Evolutionary conservation across 345 rosid species (phyloP).

Genomic region (Eutrema heterophyllum): DNA sequence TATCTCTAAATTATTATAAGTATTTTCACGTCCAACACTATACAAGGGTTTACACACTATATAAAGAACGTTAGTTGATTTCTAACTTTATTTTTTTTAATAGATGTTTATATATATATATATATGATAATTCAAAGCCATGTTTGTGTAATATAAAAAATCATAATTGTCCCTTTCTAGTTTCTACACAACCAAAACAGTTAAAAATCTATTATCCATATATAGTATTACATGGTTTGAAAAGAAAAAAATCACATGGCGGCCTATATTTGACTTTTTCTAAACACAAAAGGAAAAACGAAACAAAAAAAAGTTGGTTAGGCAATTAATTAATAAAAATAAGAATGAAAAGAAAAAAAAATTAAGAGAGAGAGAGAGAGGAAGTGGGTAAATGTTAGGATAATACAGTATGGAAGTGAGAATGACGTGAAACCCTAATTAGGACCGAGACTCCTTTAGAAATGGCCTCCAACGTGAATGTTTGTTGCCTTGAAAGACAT

Average conservation of each 20-base stretch:
- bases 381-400: constrained; percentile 27
- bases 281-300: neutral
- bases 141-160: neutral
- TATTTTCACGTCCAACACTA: no score
- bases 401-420: constrained; percentile 17
- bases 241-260: neutral
- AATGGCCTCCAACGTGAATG: constrained; percentile 61
- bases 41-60: no score
- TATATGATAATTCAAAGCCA: neutral
- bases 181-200: neutral
- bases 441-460: constrained; percentile 41
- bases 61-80: neutral
- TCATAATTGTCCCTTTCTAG: neutral
- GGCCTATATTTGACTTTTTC: constrained; percentile 27
- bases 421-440: constrained; percentile 38
- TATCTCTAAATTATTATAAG: no score
- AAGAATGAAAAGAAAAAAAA: neutral
- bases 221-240: neutral
- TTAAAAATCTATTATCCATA: neutral
- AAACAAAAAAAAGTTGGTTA: constrained; percentile 4
- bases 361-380: neutral
- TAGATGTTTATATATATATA: neutral
- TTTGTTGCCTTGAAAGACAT: constrained; percentile 56
- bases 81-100: neutral
- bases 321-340: neutral